Percentiles rank a stretch among this genome's conserved stretches.
These are phyloP conservation scores for Coemansia sp. DNA, from an alignment of 192 early-diverging fungal species.

Conservation along the genomic window DNA sequence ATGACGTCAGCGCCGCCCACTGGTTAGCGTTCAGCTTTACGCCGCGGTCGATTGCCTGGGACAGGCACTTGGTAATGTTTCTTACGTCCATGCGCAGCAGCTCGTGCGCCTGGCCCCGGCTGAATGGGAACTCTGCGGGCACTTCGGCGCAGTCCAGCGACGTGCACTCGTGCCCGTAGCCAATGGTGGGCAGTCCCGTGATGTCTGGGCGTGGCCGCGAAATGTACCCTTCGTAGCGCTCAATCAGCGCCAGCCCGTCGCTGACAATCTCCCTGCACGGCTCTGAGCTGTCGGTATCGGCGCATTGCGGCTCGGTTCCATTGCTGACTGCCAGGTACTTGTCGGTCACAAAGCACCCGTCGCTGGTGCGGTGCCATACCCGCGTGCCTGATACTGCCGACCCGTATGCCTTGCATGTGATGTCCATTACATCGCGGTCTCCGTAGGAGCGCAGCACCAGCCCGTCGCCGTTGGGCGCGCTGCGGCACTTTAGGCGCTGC, in stretches of 20 bases:
- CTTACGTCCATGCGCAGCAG: conserved; percentile 19
- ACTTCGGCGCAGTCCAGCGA: not conserved
- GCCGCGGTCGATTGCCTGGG: not conserved
- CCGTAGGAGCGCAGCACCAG: conserved; percentile 9
- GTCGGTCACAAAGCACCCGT: conserved; percentile 18
- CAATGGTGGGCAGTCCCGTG: conserved; percentile 23
- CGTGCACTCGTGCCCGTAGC: conserved; percentile 31
- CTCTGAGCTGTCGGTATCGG: not conserved
- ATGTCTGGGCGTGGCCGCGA: conserved; percentile 12
- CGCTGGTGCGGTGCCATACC: conserved; percentile 14
- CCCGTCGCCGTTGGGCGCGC: conserved; percentile 2
- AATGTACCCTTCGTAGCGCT: conserved; percentile 16
- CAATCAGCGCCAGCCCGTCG: conserved; percentile 16
- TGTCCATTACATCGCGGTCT: conserved; percentile 2
- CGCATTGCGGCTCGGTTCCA: conserved; percentile 5
- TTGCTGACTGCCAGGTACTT: not conserved
- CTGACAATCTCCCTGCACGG: conserved; percentile 11
- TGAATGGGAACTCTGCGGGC: not conserved
- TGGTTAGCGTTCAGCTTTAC: conserved; percentile 16
- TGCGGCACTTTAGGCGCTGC: conserved; percentile 20
- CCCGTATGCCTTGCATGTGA: conserved; percentile 15
- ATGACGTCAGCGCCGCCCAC: conserved; percentile 40
- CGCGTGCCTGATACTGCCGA: conserved; percentile 1
- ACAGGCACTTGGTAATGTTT: conserved; percentile 11
- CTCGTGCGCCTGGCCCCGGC: not conserved